Conservation (phyloP, 257 asterid genomes). For the Lycium barbarum region DNA sequence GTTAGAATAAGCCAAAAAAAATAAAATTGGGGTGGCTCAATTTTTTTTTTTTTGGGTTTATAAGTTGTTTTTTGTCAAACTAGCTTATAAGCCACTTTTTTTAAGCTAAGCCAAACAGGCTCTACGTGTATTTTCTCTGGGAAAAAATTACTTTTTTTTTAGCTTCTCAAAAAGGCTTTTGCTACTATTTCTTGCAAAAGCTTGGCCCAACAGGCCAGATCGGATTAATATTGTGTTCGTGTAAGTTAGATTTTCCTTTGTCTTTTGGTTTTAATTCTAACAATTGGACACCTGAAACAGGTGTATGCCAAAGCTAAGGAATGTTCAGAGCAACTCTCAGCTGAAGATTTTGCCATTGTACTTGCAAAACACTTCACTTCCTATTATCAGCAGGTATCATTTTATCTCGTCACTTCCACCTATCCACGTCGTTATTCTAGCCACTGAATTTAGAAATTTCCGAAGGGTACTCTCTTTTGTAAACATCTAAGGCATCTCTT, state of each 20-base stretch:
- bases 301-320: slow-evolving; percentile 97
- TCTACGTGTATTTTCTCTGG: no score
- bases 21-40: no score
- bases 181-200: no score
- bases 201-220: background rate
- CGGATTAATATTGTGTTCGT: background rate
- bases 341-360: slow-evolving; percentile 82
- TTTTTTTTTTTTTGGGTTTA: no score
- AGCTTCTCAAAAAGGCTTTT: no score
- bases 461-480: background rate
- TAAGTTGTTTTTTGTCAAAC: no score
- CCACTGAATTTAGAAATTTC: slow-evolving; percentile 15
- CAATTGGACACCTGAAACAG: slow-evolving; percentile 48
- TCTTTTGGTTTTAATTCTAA: background rate
- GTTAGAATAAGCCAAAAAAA: no score
- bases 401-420: background rate
- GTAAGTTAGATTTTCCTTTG: background rate
- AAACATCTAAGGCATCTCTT: background rate
- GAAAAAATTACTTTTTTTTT: no score
- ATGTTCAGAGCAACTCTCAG: slow-evolving; percentile 64
- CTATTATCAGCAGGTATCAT: slow-evolving; percentile 69
- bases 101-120: no score
- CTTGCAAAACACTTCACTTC: slow-evolving; percentile 91
- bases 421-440: background rate
- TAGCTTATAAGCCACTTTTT: no score